Percentiles rank a stretch among this genome's conserved stretches.
Evolutionary conservation across 331 rosid genomes (phyloP).

Genomic region (Pyracantha coccinea): DNA sequence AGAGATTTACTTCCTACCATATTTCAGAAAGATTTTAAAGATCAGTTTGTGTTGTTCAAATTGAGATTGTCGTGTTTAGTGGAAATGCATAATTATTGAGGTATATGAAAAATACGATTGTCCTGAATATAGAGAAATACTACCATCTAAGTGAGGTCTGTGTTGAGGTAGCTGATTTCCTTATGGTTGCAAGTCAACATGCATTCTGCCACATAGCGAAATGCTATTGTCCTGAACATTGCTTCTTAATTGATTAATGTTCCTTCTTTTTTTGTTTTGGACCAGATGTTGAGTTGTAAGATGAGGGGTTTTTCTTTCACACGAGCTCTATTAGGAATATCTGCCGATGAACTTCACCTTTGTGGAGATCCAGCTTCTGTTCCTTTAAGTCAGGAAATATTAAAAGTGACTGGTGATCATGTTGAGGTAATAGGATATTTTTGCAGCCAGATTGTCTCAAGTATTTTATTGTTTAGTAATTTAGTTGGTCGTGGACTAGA

Average conservation of each 20-base stretch:
- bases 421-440: constrained; percentile 51
- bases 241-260: not conserved
- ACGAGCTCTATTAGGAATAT: constrained; percentile 84
- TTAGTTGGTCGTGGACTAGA: not conserved
- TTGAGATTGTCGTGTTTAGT: not conserved
- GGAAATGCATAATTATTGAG: not conserved
- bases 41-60: constrained; percentile 6
- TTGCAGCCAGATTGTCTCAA: not conserved
- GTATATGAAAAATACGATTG: not conserved
- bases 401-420: constrained; percentile 67
- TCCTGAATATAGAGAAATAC: too few relatives aligned
- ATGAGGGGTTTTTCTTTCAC: constrained; percentile 81
- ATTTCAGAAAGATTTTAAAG: constrained; percentile 3
- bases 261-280: constrained; percentile 1
- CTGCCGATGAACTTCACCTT: constrained; percentile 90
- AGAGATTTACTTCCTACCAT: constrained; percentile 12
- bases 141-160: not conserved
- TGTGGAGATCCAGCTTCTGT: constrained; percentile 92
- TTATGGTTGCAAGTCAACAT: not conserved
- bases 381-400: constrained; percentile 78
- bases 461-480: not conserved
- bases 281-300: constrained; percentile 89
- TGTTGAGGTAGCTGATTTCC: not conserved
- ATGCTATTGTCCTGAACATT: not conserved
- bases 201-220: not conserved